Conservation (phyloP, 192 early-diverging fungal genomes). For the Bifiguratus adelaidae region DNA sequence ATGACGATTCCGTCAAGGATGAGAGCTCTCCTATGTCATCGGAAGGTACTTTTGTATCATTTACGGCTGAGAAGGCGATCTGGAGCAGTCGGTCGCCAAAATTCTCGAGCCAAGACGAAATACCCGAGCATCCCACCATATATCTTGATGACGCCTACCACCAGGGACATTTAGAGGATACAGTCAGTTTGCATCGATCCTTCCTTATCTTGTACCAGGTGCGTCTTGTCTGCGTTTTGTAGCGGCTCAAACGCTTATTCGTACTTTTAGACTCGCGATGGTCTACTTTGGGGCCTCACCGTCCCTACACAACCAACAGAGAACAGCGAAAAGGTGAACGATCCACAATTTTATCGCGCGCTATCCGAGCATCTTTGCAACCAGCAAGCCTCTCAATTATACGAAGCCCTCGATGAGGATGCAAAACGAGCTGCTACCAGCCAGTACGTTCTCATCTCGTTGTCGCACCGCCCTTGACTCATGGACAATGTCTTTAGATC, state of each 20-base stretch:
- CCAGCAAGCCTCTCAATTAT: background rate
- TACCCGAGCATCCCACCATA: no score
- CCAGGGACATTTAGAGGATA: background rate
- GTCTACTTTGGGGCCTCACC: constrained; percentile 16
- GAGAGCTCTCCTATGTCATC: no score
- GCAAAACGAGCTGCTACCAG: background rate
- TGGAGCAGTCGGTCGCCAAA: no score
- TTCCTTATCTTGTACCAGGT: background rate
- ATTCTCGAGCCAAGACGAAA: no score
- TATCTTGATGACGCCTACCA: background rate
- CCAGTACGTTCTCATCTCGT: background rate
- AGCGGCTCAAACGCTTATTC: background rate
- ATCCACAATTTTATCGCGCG: constrained; percentile 11
- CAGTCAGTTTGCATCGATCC: background rate
- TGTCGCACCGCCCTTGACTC: background rate
- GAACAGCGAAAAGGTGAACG: constrained; percentile 4
- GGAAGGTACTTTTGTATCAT: no score
- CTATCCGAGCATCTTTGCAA: background rate
- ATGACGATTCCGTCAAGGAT: no score
- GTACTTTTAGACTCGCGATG: background rate
- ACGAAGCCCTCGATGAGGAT: background rate
- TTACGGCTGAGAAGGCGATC: no score
- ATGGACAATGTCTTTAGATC: background rate
- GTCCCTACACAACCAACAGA: constrained; percentile 3
- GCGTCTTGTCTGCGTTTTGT: background rate